A percentile compares a stretch with the other conserved stretches of the same genome.
These are phyloP conservation scores for Thozetella sp. DNA, from an alignment of 495 filamentous ascomycete species.

Conservation along the genomic window DNA sequence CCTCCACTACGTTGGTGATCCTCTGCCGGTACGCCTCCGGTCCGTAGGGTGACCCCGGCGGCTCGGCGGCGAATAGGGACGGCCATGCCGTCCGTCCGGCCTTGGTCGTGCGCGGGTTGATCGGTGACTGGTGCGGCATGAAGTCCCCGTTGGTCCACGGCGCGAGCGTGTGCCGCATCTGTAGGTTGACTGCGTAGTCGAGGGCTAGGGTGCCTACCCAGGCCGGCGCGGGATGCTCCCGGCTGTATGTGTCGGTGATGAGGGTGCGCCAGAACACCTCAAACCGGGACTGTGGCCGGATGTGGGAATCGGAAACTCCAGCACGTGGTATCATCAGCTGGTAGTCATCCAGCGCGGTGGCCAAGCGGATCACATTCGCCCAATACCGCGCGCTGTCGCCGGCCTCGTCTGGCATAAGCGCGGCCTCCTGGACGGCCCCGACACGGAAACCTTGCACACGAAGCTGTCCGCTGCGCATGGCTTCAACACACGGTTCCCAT, in stretches of 20 bases:
- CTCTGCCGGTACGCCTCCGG: slow-evolving; percentile 6
- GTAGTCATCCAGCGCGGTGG: background rate
- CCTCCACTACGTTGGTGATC: slow-evolving; percentile 8
- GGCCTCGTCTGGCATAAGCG: slow-evolving; percentile 10
- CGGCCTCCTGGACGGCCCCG: background rate
- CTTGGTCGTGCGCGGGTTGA: background rate
- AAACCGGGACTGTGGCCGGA: slow-evolving; percentile 1
- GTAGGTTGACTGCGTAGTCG: slow-evolving; percentile 13
- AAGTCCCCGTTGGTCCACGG: background rate
- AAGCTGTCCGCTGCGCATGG: background rate
- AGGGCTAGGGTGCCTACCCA: slow-evolving; percentile 2
- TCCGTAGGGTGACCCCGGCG: slow-evolving; percentile 9
- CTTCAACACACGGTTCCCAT: slow-evolving; percentile 5
- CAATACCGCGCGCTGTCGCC: slow-evolving; percentile 5
- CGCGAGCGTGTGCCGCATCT: slow-evolving; percentile 4
- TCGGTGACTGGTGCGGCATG: slow-evolving; percentile 5
- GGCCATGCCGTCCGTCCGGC: slow-evolving; percentile 5
- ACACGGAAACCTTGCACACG: background rate
- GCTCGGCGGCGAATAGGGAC: slow-evolving; percentile 8
- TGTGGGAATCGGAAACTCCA: no score
- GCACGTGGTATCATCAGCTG: background rate
- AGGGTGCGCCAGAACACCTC: slow-evolving; percentile 15
- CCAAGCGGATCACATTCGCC: slow-evolving; percentile 6
- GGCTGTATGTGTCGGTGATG: slow-evolving; percentile 6
- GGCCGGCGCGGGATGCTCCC: slow-evolving; percentile 6